Evolutionary conservation across 2,329 filamentous ascomycete species (phyloP).

Genomic region (Zymoseptoria ardabiliae): DNA sequence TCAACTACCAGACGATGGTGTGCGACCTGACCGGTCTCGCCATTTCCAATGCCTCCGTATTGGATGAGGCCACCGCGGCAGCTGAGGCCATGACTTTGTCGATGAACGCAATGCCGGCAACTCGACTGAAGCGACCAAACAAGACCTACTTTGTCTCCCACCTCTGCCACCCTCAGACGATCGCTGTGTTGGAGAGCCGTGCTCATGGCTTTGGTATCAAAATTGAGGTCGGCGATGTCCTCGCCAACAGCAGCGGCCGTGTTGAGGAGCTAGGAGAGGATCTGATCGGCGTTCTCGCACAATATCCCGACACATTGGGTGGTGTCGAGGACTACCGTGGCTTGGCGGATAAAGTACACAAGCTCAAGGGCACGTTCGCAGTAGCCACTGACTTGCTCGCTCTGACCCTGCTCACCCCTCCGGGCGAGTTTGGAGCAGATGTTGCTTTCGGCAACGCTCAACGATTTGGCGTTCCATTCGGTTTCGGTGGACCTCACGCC

Average conservation of each 20-base stretch:
- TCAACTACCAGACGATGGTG: conserved; percentile 94
- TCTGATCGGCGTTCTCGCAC: conserved; percentile 82
- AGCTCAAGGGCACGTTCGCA: conserved; percentile 69
- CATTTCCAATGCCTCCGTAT: conserved; percentile 81
- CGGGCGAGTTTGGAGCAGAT: conserved; percentile 90
- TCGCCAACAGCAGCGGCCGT: conserved; percentile 55
- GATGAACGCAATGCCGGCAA: conserved; percentile 63
- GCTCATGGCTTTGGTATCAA: conserved; percentile 87
- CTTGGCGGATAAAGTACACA: conserved; percentile 70
- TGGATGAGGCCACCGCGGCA: conserved; percentile 87
- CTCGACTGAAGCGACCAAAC: conserved; percentile 63
- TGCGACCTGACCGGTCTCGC: conserved; percentile 79
- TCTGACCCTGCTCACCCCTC: conserved; percentile 77
- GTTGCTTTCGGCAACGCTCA: conserved; percentile 92
- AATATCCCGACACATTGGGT: conserved; percentile 87
- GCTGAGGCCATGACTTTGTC: conserved; percentile 95
- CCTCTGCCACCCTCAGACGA: conserved; percentile 75
- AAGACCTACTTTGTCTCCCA: conserved; percentile 82
- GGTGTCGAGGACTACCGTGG: conserved; percentile 66
- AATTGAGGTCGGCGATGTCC: conserved; percentile 64
- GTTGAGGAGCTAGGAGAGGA: conserved; percentile 72
- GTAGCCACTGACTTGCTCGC: conserved; percentile 86
- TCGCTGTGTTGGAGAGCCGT: conserved; percentile 74
- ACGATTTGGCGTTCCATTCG: conserved; percentile 83
- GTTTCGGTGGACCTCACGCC: conserved; percentile 89